Conservation (phyloP, 2,329 filamentous ascomycete species). For the Sclerotinia trifoliorum region DNA sequence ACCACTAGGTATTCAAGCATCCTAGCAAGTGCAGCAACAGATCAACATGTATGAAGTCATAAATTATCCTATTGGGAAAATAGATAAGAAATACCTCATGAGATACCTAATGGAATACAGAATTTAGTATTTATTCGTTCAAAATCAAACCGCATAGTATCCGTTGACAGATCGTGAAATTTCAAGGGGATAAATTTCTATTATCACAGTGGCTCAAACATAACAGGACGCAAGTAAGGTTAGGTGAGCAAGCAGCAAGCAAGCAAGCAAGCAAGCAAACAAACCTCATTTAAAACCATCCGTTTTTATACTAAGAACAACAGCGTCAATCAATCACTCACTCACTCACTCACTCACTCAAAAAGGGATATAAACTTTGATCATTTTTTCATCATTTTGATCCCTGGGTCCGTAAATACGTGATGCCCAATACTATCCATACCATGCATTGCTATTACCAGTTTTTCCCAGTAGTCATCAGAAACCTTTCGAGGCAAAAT, state of each 20-base stretch:
- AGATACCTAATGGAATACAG: background rate
- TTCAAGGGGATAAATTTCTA: too few species aligned
- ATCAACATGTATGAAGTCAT: slow-evolving; percentile 10
- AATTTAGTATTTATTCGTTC: background rate
- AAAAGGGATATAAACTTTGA: background rate
- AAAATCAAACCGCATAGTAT: background rate
- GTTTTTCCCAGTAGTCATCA: slow-evolving; percentile 12
- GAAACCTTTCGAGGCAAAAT: background rate
- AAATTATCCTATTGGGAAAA: background rate
- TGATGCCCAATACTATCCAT: slow-evolving; percentile 21
- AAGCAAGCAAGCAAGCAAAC: too few species aligned
- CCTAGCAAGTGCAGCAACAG: slow-evolving; percentile 5
- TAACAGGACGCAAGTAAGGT: background rate
- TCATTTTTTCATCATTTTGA: slow-evolving; percentile 19
- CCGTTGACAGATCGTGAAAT: background rate
- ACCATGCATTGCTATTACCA: slow-evolving; percentile 15
- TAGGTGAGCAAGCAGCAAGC: too few species aligned
- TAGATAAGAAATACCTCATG: background rate
- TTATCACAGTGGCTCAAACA: background rate
- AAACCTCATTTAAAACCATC: background rate
- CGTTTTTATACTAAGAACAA: background rate
- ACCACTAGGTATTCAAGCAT: background rate
- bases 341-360: background rate
- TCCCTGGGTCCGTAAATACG: slow-evolving; percentile 18
- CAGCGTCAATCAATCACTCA: background rate